phyloP scores from a whole-genome alignment of 768 basidiomycete genomes.

The Thelephora ganbajun region DNA sequence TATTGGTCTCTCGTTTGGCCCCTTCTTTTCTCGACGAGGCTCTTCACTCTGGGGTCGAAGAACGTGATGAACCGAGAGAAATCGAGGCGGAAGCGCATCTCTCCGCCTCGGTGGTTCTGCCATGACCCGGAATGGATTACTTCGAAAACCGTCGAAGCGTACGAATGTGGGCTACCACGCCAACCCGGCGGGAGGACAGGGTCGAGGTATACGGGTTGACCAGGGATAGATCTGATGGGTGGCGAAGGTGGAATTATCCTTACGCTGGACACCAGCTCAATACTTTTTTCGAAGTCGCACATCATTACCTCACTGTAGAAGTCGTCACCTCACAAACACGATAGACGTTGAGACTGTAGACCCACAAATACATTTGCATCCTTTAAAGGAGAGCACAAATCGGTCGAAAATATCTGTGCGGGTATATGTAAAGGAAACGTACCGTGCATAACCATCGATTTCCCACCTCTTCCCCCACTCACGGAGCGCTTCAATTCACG shows the following conservation, averaged over 20 bases:
- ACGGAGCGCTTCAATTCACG: not conserved
- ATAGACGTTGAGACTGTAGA: not conserved
- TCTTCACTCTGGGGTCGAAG: conserved; percentile 13
- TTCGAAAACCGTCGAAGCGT: conserved; percentile 25
- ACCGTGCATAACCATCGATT: not conserved
- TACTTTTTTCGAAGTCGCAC: conserved; percentile 29
- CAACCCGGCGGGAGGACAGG: not conserved
- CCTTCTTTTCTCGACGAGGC: conserved; percentile 6
- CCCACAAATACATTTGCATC: not conserved
- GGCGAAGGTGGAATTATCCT: not conserved
- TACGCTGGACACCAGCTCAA: conserved; percentile 11
- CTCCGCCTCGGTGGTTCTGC: conserved; percentile 16
- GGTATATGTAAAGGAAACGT: not conserved
- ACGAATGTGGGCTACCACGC: conserved; percentile 9
- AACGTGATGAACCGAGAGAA: conserved; percentile 13
- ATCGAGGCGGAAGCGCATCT: conserved; percentile 14
- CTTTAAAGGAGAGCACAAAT: not conserved
- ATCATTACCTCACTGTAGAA: conserved; percentile 33
- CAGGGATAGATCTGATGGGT: not conserved
- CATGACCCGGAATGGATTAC: conserved; percentile 10
- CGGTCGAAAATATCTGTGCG: not conserved
- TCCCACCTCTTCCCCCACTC: not conserved
- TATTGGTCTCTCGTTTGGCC: not conserved
- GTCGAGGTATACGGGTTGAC: not conserved
- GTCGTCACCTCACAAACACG: not conserved